A percentile compares a stretch with the other conserved stretches of the same genome.
Evolutionary conservation across 345 rosid species (phyloP).

Genomic region (Geranium brycei): DNA sequence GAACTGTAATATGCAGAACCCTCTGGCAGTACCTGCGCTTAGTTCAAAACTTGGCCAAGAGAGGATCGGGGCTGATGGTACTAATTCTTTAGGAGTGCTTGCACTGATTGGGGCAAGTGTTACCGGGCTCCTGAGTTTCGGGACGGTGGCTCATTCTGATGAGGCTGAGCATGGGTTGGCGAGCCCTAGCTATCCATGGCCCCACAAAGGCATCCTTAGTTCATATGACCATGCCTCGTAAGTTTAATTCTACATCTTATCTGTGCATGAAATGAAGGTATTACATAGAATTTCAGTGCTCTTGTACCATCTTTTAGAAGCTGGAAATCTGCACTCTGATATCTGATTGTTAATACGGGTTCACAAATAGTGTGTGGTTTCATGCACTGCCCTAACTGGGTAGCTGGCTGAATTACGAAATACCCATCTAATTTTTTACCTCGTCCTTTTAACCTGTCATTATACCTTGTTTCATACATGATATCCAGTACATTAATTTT

Average conservation of each 20-base stretch:
- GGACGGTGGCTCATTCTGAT: constrained; percentile 21
- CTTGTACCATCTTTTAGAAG: not conserved
- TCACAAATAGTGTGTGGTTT: not conserved
- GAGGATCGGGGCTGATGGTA: not conserved
- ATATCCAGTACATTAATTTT: not conserved
- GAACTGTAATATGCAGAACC: not conserved
- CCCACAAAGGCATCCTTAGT: constrained; percentile 29
- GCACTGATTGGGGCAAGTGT: constrained; percentile 25
- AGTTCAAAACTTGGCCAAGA: not conserved
- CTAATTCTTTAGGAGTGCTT: constrained; percentile 1
- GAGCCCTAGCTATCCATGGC: constrained; percentile 31
- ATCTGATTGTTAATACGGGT: not conserved
- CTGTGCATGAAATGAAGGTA: not conserved
- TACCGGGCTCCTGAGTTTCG: constrained; percentile 23
- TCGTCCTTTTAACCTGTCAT: not conserved
- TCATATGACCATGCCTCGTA: constrained; percentile 37
- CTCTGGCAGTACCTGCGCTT: not conserved
- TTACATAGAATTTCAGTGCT: not conserved
- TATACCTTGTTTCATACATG: not conserved
- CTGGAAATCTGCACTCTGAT: not conserved
- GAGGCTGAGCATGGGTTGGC: constrained; percentile 36
- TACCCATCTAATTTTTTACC: not conserved
- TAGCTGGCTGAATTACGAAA: too few relatives aligned
- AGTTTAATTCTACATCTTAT: constrained; percentile 4
- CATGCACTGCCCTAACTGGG: not conserved